Percentiles rank a stretch among this genome's conserved stretches.
Evolutionary conservation across 2,329 filamentous ascomycete genomes (phyloP).

Genomic region (Colletotrichum australisinense): DNA sequence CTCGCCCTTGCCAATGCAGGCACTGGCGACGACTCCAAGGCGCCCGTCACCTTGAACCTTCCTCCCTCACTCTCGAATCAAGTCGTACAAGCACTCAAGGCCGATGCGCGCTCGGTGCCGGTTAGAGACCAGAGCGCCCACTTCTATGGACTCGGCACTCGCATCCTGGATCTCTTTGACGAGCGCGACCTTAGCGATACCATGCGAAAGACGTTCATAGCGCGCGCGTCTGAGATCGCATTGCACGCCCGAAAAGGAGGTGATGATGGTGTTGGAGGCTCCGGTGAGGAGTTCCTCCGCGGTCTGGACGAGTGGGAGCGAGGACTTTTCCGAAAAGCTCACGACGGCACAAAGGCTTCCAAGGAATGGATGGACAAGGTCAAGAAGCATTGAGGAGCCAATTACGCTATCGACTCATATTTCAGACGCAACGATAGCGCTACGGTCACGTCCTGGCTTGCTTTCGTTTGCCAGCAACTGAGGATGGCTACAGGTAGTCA

Average conservation of each 20-base stretch:
- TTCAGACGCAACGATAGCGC: not conserved
- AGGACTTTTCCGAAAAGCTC: slow-evolving; percentile 77
- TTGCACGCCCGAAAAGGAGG: slow-evolving; percentile 90
- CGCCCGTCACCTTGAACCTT: slow-evolving; percentile 83
- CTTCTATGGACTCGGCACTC: slow-evolving; percentile 87
- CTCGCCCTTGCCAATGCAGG: slow-evolving; percentile 75
- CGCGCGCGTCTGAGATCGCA: slow-evolving; percentile 83
- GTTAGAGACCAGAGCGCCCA: slow-evolving; percentile 85
- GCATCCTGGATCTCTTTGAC: slow-evolving; percentile 91
- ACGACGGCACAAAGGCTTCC: slow-evolving; percentile 77
- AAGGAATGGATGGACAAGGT: slow-evolving; percentile 77
- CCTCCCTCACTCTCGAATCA: slow-evolving; percentile 81
- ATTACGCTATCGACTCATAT: slow-evolving; percentile 11
- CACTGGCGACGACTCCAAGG: slow-evolving; percentile 54
- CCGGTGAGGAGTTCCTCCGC: slow-evolving; percentile 85
- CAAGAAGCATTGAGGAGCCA: slow-evolving; percentile 45
- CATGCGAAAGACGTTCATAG: slow-evolving; percentile 82
- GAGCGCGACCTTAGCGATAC: slow-evolving; percentile 82
- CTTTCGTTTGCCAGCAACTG: not conserved
- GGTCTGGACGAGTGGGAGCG: slow-evolving; percentile 93
- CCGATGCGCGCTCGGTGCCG: slow-evolving; percentile 87
- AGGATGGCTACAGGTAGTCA: not conserved
- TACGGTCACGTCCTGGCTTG: not conserved
- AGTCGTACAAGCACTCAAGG: slow-evolving; percentile 90
- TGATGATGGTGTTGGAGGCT: slow-evolving; percentile 68